phyloP scores from a whole-genome alignment of 2,329 filamentous ascomycete genomes.

The Lizonia empirigonia region DNA sequence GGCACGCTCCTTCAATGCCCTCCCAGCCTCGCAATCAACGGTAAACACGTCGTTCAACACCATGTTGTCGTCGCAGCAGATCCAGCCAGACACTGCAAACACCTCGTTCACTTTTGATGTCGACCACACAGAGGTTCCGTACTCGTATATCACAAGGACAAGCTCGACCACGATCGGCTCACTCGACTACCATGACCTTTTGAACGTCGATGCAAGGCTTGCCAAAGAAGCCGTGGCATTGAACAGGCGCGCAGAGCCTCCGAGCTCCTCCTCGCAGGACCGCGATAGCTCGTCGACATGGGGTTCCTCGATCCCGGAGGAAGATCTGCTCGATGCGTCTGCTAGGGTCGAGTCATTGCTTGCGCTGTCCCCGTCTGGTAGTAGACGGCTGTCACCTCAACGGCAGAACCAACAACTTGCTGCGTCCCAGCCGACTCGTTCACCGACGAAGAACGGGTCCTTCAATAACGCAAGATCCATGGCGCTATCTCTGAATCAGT shows the following conservation, averaged over 20 bases:
- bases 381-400: background rate
- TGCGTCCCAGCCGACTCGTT: background rate
- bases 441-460: background rate
- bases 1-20: constrained; percentile 27
- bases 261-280: constrained; percentile 18
- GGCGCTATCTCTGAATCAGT: background rate
- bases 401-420: background rate
- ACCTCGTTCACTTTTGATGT: constrained; percentile 36
- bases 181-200: constrained; percentile 24
- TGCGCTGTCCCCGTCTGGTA: background rate
- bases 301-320: constrained; percentile 34
- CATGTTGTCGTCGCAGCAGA: constrained; percentile 33
- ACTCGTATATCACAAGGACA: constrained; percentile 10
- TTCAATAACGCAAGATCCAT: background rate
- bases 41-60: constrained; percentile 33
- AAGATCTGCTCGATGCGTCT: constrained; percentile 21
- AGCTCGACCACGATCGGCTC: constrained; percentile 31
- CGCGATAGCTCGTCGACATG: constrained; percentile 31
- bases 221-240: constrained; percentile 2
- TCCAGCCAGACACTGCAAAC: constrained; percentile 22
- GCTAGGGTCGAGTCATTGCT: constrained; percentile 18
- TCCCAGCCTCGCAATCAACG: constrained; percentile 19
- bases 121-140: background rate
- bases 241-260: constrained; percentile 8
- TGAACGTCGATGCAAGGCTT: constrained; percentile 12